Base-by-base conservation (phyloP, 345 rosid species). In the Lagerstroemia speciosa region DNA sequence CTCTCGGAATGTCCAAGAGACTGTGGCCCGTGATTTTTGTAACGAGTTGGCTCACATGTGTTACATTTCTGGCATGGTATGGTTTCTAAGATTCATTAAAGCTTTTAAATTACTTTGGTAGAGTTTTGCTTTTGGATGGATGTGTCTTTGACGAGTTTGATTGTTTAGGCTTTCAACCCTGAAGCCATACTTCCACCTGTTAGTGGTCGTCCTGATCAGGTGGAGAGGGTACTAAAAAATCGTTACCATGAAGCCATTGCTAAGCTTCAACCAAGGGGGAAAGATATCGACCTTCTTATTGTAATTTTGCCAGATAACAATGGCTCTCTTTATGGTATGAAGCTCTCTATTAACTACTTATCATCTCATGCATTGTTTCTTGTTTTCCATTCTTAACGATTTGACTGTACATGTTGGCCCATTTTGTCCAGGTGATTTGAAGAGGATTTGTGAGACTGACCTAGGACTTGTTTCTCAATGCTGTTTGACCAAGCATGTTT, bases 401-500 rank as follows among this genome's bases (percentile, higher is more conserved):
- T 33, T 67, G 6, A 2, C 17, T 32, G 8, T 73, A 5, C 32
- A 48, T 16, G n/a, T 29, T 62, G 26, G 31, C 27, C 46, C 61
- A 6, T 45, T 37, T 72, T 40, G n/a, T 66, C 36, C 83, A 95
- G 99, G 99, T 84, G 99, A 92, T 73, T 74, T 95, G 75, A 95
- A 95, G 78, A 83, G 99, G 26, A 92, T 92, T 60, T 95, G 99
- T 76, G 99, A 95, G 80, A 95, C 99, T 0, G 98, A 95, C 66
- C 98, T 95, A 36, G 99, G 99, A 31, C 79, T 92, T 53, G 98
- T 95, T 55, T 92, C 98, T 34, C 99, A 95, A 73, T 95, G 99
- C 81, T 95, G 99, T 68, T 80, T 95, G 81, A 88, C 90, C 1
- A 92, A 86, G 76, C 94, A 92, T 76, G 99, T 95, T 1, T 95